Conservation (phyloP, 352 stramenopile species). For the Phytophthora chlamydospora region DNA sequence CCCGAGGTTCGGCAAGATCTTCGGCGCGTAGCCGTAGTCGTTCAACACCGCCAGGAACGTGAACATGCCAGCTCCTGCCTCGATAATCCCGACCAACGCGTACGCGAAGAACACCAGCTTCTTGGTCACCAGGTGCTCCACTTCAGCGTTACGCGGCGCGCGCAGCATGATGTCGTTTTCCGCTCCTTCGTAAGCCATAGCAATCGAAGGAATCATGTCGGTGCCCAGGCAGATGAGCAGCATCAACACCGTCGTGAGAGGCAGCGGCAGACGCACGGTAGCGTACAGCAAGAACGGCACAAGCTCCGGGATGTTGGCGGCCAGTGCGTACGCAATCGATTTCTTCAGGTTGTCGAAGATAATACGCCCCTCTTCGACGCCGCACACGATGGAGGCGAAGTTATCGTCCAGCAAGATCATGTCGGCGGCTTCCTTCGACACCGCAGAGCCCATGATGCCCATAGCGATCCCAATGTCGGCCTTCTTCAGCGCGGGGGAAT, state of each 20-base stretch:
- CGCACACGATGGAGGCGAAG: conserved; percentile 96
- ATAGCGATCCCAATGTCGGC: conserved; percentile 99
- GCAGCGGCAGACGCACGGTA: conserved; percentile 85
- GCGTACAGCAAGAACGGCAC: conserved; percentile 88
- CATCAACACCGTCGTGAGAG: conserved; percentile 92
- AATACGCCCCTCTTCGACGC: conserved; percentile 95
- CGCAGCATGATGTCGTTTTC: conserved; percentile 91
- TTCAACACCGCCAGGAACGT: conserved; percentile 91
- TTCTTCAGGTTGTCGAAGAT: conserved; percentile 98
- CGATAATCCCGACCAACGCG: conserved; percentile 88
- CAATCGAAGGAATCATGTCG: conserved; percentile 94
- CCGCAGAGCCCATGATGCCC: conserved; percentile 96
- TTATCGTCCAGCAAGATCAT: conserved; percentile 98
- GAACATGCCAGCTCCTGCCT: conserved; percentile 87
- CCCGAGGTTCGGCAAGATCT: conserved; percentile 83
- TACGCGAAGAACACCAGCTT: conserved; percentile 91
- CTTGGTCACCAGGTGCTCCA: conserved; percentile 89
- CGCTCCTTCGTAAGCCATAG: conserved; percentile 91
- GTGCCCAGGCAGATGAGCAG: conserved; percentile 92
- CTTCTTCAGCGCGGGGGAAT: conserved; percentile 96
- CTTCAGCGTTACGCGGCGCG: conserved; percentile 72
- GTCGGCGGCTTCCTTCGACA: conserved; percentile 95
- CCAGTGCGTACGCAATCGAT: conserved; percentile 92
- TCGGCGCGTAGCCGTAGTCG: conserved; percentile 86
- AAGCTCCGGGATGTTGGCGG: conserved; percentile 92